Base-by-base conservation (phyloP, 2,329 filamentous ascomycete species). In the Alternaria alternata region DNA sequence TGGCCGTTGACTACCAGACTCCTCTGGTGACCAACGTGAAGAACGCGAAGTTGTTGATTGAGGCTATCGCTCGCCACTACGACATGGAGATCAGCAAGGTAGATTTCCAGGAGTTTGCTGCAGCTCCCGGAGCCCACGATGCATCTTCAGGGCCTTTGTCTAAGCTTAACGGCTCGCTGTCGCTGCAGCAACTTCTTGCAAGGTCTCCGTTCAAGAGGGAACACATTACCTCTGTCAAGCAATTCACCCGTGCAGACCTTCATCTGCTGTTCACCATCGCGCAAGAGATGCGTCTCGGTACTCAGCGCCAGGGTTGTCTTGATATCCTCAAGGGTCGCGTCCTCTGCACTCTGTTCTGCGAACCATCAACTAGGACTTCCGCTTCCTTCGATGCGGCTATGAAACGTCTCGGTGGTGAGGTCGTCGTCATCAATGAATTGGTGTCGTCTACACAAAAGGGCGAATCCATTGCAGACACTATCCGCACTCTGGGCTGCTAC, bases 1-100 rank as follows among this genome's bases (percentile, higher is more conserved):
- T 99, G 94, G 95, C 95, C 36, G 95, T 99, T 42, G 95, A 97
- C 81, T 92, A 97, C 82, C 94, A 98, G 82, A 96, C 95, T 55
- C 95, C 95, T 59, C 84, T 99, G 62, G 94, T 99, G 18, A 99
- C 95, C 56, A 99, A 99, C 73, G 95, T 99, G 79, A 99, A 99
- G 87, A 98, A 97, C 76, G 95, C 95, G 61, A 99, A 98, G 86
- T 92, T 99, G 61, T 82, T 99, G 52, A 90, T 99, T 54, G 95
- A 99, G 82, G 95, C 94, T 22, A 92, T 99, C 66, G 89, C 93
- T 57, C 89, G 94, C 60, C 91, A 96, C 78, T 97, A 93, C 75
- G 89, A 94, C 68, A 85, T 99, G 54, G 89, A 92, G 38, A 88
- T 99, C 58, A 88, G 88, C 75, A 90, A 89, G 66, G 88, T 94